Evolutionary conservation across 2,329 filamentous ascomycete genomes (phyloP).

Genomic region (Zymoseptoria tritici): DNA sequence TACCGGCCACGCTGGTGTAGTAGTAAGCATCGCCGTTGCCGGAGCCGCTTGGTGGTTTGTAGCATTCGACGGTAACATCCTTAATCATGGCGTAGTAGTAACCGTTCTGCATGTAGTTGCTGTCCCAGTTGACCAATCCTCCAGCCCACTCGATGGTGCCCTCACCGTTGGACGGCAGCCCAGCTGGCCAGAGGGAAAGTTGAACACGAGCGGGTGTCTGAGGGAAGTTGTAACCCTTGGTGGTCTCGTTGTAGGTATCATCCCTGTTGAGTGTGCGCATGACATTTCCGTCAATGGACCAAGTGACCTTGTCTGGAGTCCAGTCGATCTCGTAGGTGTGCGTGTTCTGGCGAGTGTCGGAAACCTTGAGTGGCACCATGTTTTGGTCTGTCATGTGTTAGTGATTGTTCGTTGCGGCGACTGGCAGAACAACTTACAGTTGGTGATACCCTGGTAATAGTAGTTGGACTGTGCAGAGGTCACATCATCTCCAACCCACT

Average conservation of each 20-base stretch:
- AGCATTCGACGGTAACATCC: constrained; percentile 79
- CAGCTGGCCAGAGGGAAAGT: constrained; percentile 93
- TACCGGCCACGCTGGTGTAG: constrained; percentile 57
- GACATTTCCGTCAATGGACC: constrained; percentile 75
- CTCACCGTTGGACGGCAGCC: constrained; percentile 65
- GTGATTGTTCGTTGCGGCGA: not conserved
- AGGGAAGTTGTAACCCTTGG: constrained; percentile 76
- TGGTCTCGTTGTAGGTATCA: constrained; percentile 78
- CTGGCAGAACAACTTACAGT: constrained; percentile 59
- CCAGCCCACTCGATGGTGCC: constrained; percentile 91
- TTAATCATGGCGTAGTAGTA: constrained; percentile 83
- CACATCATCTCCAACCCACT: constrained; percentile 80
- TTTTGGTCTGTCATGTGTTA: constrained; percentile 56
- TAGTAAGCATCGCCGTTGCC: constrained; percentile 59
- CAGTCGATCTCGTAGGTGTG: constrained; percentile 93
- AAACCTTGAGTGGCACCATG: constrained; percentile 59
- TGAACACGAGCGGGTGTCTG: constrained; percentile 88
- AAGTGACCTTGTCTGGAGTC: constrained; percentile 77
- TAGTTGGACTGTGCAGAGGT: constrained; percentile 81
- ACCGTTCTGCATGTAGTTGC: constrained; percentile 70
- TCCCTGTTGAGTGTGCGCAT: constrained; percentile 66
- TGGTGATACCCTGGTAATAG: constrained; percentile 88
- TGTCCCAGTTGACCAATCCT: constrained; percentile 80
- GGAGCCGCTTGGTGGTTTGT: constrained; percentile 66
- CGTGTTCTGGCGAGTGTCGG: constrained; percentile 66